Base-by-base conservation (phyloP, 2,329 filamentous ascomycete species). In the Scedosporium dehoogii region DNA sequence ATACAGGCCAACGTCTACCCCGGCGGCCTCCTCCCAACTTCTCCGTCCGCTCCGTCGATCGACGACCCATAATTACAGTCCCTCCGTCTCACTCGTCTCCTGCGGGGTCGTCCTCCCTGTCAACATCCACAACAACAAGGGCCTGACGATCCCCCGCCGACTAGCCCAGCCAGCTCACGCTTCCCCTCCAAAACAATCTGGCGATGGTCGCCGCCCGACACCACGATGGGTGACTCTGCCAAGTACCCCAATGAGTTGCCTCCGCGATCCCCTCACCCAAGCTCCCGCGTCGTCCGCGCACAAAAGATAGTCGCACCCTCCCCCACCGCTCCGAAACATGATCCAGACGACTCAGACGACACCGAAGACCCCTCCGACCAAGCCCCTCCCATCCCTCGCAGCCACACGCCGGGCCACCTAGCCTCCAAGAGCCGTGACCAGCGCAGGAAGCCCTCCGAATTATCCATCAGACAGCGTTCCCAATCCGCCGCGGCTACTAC, bases 401-500 rank as follows among this genome's bases (percentile, higher is more conserved):
- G 80, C 69, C 84, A 87, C 70, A 87, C 84, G 1, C 84, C 84
- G 1, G 83, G 84, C 63, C 83, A 86, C 68, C 77, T 86, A 48
- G 74, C 85, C 12, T 79, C 81, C 66, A 85, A 82, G 74, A 84
- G 81, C 73, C 79, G 81, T 64, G 77, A 79, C 62, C 75, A 75
- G 64, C 77, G 78, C 63, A 76, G 78, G 60, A 82, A 80, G 66
- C 72, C 79, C 29, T 79, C 81, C 27, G 82, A 85, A 62, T 72
- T 81, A 44, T 74, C 81, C 56, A 76, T 83, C 63, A 79, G 82
- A 27, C 79, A 83, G 65, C 79, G 82, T 61, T 81, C 81, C 18
- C 80, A 83, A 66, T 83, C 81, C 38, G 74, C 78, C 14, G 73
- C 72, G 69, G 65, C 68, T 69, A 59, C 70, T 69, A 33, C 64